Evolutionary conservation across 2,329 filamentous ascomycete genomes (phyloP).

Genomic region (Paecilomyces sp.): DNA sequence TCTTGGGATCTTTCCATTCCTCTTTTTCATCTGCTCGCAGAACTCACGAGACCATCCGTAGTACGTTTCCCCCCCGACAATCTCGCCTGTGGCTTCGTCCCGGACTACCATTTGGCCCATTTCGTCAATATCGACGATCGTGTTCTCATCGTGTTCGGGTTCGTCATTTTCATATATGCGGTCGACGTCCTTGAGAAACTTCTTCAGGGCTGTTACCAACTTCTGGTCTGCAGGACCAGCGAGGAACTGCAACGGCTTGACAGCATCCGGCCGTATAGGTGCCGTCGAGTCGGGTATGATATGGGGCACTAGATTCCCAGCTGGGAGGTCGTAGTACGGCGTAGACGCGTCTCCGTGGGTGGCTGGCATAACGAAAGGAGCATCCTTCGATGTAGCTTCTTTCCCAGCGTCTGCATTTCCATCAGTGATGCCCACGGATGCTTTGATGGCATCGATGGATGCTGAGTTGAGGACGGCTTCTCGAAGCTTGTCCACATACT

Average conservation of each 20-base stretch:
- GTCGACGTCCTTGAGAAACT: constrained; percentile 62
- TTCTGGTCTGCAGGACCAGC: constrained; percentile 60
- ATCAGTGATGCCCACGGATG: constrained; percentile 19
- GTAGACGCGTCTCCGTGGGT: constrained; percentile 67
- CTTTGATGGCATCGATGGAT: constrained; percentile 21
- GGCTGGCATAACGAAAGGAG: constrained; percentile 64
- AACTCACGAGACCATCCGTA: constrained; percentile 82
- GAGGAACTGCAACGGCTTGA: constrained; percentile 64
- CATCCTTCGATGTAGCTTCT: constrained; percentile 39
- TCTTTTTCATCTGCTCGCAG: constrained; percentile 69
- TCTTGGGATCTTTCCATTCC: constrained; percentile 14
- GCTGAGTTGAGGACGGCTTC: constrained; percentile 47
- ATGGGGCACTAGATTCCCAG: constrained; percentile 71
- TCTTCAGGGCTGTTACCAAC: constrained; percentile 62
- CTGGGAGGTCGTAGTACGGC: constrained; percentile 76
- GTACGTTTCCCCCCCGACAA: constrained; percentile 64
- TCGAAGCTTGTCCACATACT: constrained; percentile 52
- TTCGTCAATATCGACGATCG: constrained; percentile 60
- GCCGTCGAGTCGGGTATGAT: constrained; percentile 68
- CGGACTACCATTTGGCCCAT: constrained; percentile 62
- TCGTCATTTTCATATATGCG: constrained; percentile 55
- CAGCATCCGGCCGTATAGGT: constrained; percentile 63
- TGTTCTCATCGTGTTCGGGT: constrained; percentile 40
- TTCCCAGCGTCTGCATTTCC: constrained; percentile 29
- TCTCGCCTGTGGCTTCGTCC: constrained; percentile 60